Evolutionary conservation across 192 early-diverging fungal genomes (phyloP).

Genomic region (Borealophlyctis nickersoniae): DNA sequence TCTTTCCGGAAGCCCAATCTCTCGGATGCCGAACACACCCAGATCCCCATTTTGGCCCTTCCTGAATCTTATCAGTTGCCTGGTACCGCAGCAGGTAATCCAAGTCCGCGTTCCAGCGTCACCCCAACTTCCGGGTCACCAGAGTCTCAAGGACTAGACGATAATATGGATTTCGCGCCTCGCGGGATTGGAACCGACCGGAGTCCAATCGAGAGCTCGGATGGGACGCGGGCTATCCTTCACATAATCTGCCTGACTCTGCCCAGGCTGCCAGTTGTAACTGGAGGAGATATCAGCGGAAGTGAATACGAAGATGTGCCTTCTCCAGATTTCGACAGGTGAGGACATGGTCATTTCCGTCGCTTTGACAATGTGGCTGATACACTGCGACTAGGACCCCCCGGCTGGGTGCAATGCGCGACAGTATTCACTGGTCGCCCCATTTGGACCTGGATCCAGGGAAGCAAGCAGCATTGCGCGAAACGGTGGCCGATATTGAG

Average conservation of each 20-base stretch:
- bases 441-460: conserved; percentile 18
- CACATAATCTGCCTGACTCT: conserved; percentile 65
- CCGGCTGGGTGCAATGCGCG: too few species aligned
- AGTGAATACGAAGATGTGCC: conserved; percentile 29
- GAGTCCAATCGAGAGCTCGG: conserved; percentile 62
- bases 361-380: too few species aligned
- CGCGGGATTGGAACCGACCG: conserved; percentile 54
- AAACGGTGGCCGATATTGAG: conserved; percentile 55
- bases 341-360: not conserved
- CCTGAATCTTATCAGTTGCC: conserved; percentile 58
- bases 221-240: conserved; percentile 66
- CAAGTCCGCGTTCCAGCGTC: too few species aligned
- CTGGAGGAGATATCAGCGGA: conserved; percentile 34
- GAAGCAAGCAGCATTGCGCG: conserved; percentile 57
- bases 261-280: conserved; percentile 40
- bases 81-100: not conserved
- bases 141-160: conserved; percentile 15
- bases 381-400: too few species aligned
- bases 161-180: conserved; percentile 54
- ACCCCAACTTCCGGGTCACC: not conserved
- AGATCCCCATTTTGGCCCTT: conserved; percentile 55
- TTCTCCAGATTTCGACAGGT: not conserved
- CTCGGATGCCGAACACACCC: conserved; percentile 37
- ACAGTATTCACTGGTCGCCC: not conserved
- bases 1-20: conserved; percentile 50